Base-by-base conservation (phyloP, 2,329 filamentous ascomycete genomes). In the Trichoderma sp. region DNA sequence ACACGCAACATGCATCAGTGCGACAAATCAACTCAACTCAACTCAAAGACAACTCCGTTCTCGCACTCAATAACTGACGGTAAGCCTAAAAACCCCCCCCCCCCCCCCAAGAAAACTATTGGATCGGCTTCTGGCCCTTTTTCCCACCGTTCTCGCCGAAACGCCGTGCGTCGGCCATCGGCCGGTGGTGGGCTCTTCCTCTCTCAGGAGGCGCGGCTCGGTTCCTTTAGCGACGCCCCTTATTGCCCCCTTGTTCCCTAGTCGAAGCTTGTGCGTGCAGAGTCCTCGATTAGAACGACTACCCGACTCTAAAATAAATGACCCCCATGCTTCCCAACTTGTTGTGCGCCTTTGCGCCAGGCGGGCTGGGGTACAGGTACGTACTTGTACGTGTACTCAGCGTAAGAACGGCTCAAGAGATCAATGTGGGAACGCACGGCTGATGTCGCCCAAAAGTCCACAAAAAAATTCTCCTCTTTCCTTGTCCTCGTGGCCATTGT, bases 251-350 rank as follows among this genome's bases (percentile, higher is more conserved):
- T 39, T 53, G 39, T 28, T 50, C 67, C 67, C 67, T 69, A 69
- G 67, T 69, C 67, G 17, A 69, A 69, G 67, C 67, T 69, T 69
- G 57, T 61, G 55, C 53, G 58, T 61, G 23, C 43, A 58, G n/a
- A 59, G 59, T n/a, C 17, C 12, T 34, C 26, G 20, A 59, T 43
- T 47, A 26, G 55, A n/a, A 26, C 34, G 30, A 50, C 43, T 50
- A 59, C 36, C 39, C 39, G 39, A n/a, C 39, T 43, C 58, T n/a
- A 20, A 26, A 28, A 59, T 32, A 20, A 30, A 28, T 43, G 36
- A 64, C 61, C 61, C 34, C 36, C 61, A 47, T 65, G 28, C 58
- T 62, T 23, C 20, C 39, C 6, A 43, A n/a, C 58, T 36, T 11
- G n/a, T 23, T 34, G 17, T n/a, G 57, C n/a, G n/a, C n/a, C 20